Base-by-base conservation (phyloP, 1,284 basidiomycete genomes). In the Malassezia nana region DNA sequence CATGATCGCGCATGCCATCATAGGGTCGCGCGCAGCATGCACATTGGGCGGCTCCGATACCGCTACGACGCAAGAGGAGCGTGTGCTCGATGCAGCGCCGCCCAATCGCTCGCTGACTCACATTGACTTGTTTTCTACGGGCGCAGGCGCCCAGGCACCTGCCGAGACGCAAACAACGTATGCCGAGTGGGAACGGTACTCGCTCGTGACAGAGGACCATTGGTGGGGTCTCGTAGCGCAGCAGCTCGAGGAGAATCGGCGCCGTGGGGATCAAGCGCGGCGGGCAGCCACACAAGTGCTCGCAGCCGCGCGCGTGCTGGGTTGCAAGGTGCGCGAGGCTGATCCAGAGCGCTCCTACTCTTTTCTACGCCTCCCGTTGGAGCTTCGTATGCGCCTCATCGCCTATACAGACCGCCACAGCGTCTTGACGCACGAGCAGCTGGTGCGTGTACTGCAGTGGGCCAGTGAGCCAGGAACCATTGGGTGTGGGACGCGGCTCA, bases 111-210 rank as follows among this genome's bases (percentile, higher is more conserved):
- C 30, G 18, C 38, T 55, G 7, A 22, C 31, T 4, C 16, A 35
- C 22, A 47, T 55, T n/a, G 53, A 55, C 47, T 45, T 55, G 39
- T 55, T 55, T 30, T 50, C 53, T 6, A 50, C 47, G 16, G 52
- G 46, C 16, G 44, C 50, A 20, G 46, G 50, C 29, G 29, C 52
- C 13, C 30, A 35, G 7, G 12, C 32, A 1, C 5, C n/a, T 6
- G 7, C 29, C 3, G 25, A 16, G 33, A 28, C 29, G 5, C n/a
- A 28, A 8, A 7, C 24, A 8, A 12, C 26, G 12, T 18, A 18
- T 13, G 26, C 20, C 5, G 20, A 20, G 3, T 50, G 53, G 47
- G 53, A 50, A 15, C 10, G 9, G 9, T 18, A 25, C 12, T 50
- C 53, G 22, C 18, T 9, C 7, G 31, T 55, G 24, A 44, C 47